These are phyloP conservation scores for Histomonas meleagridis DNA, from an alignment of 208 protist genomes.

Conservation along the genomic window DNA sequence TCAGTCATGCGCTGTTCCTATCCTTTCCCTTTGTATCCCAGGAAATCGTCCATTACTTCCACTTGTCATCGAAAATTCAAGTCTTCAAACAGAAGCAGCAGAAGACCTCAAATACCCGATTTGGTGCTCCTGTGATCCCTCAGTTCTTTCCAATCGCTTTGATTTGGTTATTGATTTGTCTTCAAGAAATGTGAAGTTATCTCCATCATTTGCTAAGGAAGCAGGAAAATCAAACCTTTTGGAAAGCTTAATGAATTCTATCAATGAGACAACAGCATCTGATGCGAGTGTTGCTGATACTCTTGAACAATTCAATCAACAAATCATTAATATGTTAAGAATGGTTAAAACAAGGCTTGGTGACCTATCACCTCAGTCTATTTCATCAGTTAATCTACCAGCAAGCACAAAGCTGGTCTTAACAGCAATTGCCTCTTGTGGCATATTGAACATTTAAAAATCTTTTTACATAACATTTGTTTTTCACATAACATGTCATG, in stretches of 20 bases:
- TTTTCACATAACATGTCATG: too few species aligned
- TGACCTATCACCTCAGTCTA: background rate
- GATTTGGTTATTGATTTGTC: background rate
- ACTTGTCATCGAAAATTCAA: background rate
- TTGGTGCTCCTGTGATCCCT: background rate
- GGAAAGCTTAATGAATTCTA: background rate
- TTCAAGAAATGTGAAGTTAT: background rate
- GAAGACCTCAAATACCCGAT: background rate
- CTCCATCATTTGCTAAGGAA: background rate
- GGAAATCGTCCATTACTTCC: background rate
- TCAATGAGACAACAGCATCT: background rate
- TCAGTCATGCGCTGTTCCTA: background rate
- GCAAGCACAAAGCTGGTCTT: background rate
- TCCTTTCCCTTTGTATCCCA: background rate
- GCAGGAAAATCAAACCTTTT: background rate
- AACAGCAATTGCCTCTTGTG: background rate
- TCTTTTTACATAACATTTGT: background rate
- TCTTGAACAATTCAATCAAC: background rate
- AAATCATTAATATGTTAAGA: background rate
- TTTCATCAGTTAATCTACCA: background rate
- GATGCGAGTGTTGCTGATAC: background rate
- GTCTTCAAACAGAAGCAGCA: background rate
- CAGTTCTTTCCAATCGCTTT: background rate
- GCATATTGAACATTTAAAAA: background rate
- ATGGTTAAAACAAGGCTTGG: background rate